These are phyloP conservation scores for Gaertneriomyces sp. DNA, from an alignment of 192 early-diverging fungal genomes.

Conservation along the genomic window DNA sequence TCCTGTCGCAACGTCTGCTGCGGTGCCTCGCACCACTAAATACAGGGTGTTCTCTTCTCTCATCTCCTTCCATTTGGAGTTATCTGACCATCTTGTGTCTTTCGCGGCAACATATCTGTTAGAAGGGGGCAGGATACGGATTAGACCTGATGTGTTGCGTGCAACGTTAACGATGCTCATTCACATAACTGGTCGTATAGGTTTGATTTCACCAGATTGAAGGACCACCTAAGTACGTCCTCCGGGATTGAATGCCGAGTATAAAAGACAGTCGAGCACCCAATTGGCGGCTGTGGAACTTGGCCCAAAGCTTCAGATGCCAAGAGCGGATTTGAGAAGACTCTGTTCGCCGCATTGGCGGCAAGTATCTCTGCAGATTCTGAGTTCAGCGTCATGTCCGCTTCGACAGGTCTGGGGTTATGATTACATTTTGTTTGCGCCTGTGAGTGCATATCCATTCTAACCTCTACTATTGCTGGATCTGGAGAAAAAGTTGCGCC, in stretches of 20 bases:
- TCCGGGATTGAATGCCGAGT: constrained; percentile 1
- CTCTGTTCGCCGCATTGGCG: no score
- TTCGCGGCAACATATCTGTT: constrained; percentile 58
- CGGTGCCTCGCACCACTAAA: constrained; percentile 37
- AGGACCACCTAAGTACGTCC: constrained; percentile 43
- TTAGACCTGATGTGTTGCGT: neutral
- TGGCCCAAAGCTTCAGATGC: no score
- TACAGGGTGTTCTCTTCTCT: constrained; percentile 51
- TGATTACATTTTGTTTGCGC: no score
- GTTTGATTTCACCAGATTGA: constrained; percentile 59
- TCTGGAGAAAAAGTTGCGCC: no score
- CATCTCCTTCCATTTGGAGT: constrained; percentile 57
- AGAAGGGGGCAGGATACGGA: neutral
- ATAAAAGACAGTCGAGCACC: neutral
- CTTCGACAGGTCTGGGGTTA: no score
- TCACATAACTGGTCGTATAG: constrained; percentile 54
- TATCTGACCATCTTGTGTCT: constrained; percentile 61
- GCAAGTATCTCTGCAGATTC: no score
- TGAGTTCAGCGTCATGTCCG: no score
- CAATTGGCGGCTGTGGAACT: no score
- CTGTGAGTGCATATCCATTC: no score
- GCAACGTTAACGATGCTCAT: neutral
- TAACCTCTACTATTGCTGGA: no score
- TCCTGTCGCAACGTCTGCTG: neutral
- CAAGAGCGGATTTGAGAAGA: no score